A percentile compares a stretch with the other conserved stretches of the same genome.
Conservation (phyloP, 2,329 filamentous ascomycete genomes). For the Apiospora phragmitis region DNA sequence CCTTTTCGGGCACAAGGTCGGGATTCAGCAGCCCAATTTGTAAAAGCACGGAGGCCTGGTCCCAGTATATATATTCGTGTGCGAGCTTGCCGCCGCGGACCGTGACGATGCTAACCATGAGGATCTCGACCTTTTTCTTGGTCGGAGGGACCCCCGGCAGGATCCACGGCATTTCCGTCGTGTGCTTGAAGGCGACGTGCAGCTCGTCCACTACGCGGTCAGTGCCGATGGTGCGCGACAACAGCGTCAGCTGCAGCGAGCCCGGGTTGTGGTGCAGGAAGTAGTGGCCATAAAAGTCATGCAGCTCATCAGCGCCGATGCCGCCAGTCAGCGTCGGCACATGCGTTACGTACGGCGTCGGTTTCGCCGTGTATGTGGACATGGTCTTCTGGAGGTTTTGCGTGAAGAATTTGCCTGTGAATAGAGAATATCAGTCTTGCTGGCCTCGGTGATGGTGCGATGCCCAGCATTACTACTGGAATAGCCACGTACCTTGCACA, state of each 20-base stretch:
- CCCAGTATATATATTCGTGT: constrained; percentile 70
- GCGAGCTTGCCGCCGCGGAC: constrained; percentile 64
- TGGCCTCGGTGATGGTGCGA: not conserved
- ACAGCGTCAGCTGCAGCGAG: constrained; percentile 58
- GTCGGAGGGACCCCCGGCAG: constrained; percentile 61
- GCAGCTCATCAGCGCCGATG: constrained; percentile 57
- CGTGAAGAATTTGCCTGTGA: constrained; percentile 53
- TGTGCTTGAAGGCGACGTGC: constrained; percentile 59
- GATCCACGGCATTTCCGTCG: constrained; percentile 59
- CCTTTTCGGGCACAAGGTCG: constrained; percentile 35
- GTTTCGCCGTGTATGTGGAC: constrained; percentile 59
- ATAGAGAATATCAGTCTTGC: not conserved
- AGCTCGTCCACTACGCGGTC: constrained; percentile 68
- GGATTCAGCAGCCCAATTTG: constrained; percentile 59
- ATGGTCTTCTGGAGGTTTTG: constrained; percentile 61
- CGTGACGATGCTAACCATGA: constrained; percentile 63
- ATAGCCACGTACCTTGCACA: constrained; percentile 50
- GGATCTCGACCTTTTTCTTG: constrained; percentile 52
- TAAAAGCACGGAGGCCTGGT: constrained; percentile 63
- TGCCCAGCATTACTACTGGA: not conserved
- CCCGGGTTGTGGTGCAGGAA: constrained; percentile 65
- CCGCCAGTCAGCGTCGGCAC: constrained; percentile 66
- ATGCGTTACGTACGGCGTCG: constrained; percentile 68
- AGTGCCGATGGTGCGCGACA: constrained; percentile 64
- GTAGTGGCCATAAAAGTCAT: constrained; percentile 64